Evolutionary conservation across 164 flowering plant species (phyloP), one percentile per base, ranked within the genome.

Genomic region (Stephania cephalantha): DNA sequence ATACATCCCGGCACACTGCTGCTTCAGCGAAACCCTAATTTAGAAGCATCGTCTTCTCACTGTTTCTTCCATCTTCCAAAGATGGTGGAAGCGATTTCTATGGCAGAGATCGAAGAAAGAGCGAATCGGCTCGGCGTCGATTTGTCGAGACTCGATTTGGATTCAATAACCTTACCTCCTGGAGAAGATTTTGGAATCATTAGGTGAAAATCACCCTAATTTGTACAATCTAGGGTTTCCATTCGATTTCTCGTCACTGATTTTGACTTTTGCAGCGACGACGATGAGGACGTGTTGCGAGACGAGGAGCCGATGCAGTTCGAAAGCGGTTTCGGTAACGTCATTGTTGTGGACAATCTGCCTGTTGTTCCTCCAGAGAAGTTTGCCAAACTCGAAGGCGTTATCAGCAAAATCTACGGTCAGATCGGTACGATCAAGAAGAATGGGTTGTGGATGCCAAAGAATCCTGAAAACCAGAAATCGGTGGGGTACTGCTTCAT

Each of bases 321-420:
- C 12, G 99, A 94, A 15, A 10, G 78, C 8, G 93, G 94, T 0
- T 85, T 86, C 45, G 91, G 89, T 2, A 92, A 89, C 74, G 83
- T 88, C 46, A 91, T 95, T 2, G 90, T 94, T 7, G 97, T 92
- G 9, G 99, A 94, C 73, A 89, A 95, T 74, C 83, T 94, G 0
- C 99, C 99, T 0, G 90, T 88, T n/a, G 98, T 94, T 69, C 90
- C 95, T 0, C 77, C 48, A 2, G 98, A 94, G 80, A 95, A 95
- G 70, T 94, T 82, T 45, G 94, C 91, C 77, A 95, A 94, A 81
- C 89, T 95, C 6, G 97, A 89, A 78, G 89, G 89, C 1, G 99
- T 94, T 10, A 71, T 95, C 67, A 77, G 91, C 2, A 95, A 94
- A 80, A 94, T 95, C 9, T 95, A 86, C 71, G 82, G 92, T 55